phyloP scores from a whole-genome alignment of 83 land plant genomes.

The Picea abies region DNA sequence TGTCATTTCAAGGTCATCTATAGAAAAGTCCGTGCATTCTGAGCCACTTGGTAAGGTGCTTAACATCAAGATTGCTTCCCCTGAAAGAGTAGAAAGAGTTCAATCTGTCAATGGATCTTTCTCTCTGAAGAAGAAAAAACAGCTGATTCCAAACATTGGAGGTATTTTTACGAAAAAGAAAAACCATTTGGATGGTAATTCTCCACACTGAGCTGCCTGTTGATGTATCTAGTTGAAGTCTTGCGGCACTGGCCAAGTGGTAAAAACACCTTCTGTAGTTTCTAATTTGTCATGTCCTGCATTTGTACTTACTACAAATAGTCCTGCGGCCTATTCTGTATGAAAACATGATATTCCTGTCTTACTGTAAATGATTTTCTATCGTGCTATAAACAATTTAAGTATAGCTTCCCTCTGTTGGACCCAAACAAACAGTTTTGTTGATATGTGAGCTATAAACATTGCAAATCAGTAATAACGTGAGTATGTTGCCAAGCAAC shows the following conservation, averaged over 20 bases:
- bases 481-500: slow-evolving; percentile 3
- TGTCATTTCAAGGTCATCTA: slow-evolving; percentile 22
- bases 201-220: slow-evolving; percentile 45
- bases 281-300: neutral
- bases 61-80: slow-evolving; percentile 18
- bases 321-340: neutral
- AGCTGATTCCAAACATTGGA: slow-evolving; percentile 45
- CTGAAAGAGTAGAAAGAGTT: slow-evolving; percentile 22
- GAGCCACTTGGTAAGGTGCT: slow-evolving; percentile 16
- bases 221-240: slow-evolving; percentile 13
- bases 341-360: neutral
- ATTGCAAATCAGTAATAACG: neutral
- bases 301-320: neutral
- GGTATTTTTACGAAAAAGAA: slow-evolving; percentile 58
- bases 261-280: neutral
- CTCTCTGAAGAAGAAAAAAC: slow-evolving; percentile 34
- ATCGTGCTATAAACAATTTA: neutral
- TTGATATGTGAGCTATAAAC: neutral
- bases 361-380: neutral
- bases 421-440: slow-evolving; percentile 11
- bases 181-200: slow-evolving; percentile 47
- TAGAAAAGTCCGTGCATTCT: slow-evolving; percentile 20
- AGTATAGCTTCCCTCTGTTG: slow-evolving; percentile 2
- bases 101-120: slow-evolving; percentile 4
- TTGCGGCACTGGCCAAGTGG: neutral